phyloP scores from a whole-genome alignment of 2,329 filamentous ascomycete genomes.

The Tolypocladium tropicale region DNA sequence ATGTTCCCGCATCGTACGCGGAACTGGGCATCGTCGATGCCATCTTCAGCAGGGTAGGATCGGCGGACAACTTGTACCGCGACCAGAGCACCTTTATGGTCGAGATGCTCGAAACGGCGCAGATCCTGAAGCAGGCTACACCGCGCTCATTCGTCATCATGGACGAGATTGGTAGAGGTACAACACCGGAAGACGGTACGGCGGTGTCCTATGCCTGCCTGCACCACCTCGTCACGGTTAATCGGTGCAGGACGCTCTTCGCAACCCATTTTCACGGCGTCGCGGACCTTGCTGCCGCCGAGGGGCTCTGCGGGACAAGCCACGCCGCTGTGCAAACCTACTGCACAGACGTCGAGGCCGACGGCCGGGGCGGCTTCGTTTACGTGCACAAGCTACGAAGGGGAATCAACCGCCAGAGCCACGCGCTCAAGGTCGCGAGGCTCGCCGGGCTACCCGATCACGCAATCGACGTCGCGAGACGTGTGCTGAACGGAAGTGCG shows the following conservation, averaged over 20 bases:
- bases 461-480: conserved; percentile 57
- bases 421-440: conserved; percentile 89
- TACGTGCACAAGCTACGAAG: conserved; percentile 75
- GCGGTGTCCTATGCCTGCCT: conserved; percentile 86
- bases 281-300: conserved; percentile 60
- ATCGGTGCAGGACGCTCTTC: conserved; percentile 73
- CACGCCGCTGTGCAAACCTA: conserved; percentile 54
- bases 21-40: conserved; percentile 89
- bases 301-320: conserved; percentile 27
- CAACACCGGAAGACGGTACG: conserved; percentile 82
- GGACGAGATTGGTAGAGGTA: conserved; percentile 94
- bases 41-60: conserved; percentile 87
- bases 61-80: conserved; percentile 86
- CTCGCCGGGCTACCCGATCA: conserved; percentile 71
- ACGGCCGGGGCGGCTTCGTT: conserved; percentile 59
- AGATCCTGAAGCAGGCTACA: conserved; percentile 80
- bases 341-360: conserved; percentile 83
- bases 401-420: conserved; percentile 78
- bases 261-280: conserved; percentile 90
- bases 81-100: conserved; percentile 99
- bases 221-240: conserved; percentile 70
- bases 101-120: conserved; percentile 94
- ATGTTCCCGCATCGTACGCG: conserved; percentile 80
- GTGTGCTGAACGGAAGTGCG: conserved; percentile 34
- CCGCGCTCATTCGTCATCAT: conserved; percentile 86